Percentiles rank a stretch among this genome's conserved stretches.
These are phyloP conservation scores for Sugiyamaella castrensis DNA, from an alignment of 1,139 yeast genomes.

Conservation along the genomic window DNA sequence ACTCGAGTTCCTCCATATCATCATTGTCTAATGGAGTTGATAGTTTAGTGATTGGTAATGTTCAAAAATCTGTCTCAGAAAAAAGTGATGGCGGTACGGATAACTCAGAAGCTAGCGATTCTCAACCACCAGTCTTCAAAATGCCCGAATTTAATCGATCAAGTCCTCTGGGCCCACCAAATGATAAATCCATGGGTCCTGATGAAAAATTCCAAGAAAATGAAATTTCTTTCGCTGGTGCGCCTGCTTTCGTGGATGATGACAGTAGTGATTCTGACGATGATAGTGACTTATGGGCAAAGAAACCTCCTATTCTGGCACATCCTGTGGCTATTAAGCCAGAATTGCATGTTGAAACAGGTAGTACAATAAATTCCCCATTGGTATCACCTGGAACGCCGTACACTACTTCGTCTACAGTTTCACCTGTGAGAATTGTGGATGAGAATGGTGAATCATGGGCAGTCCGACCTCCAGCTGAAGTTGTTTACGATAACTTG, in stretches of 20 bases:
- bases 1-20: constrained; percentile 1
- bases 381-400: constrained; percentile 20
- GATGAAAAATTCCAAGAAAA: constrained; percentile 63
- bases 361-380: constrained; percentile 8
- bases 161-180: constrained; percentile 11
- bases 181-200: constrained; percentile 13
- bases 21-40: background rate
- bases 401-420: constrained; percentile 27
- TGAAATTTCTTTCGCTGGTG: constrained; percentile 67
- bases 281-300: constrained; percentile 63
- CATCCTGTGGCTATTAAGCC: constrained; percentile 17
- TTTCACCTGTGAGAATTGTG: constrained; percentile 30
- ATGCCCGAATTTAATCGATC: constrained; percentile 13
- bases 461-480: constrained; percentile 91
- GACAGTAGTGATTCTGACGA: constrained; percentile 43
- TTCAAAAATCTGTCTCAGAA: constrained; percentile 2
- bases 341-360: constrained; percentile 24
- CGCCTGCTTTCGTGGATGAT: constrained; percentile 52
- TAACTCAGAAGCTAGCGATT: background rate
- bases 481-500: constrained; percentile 84
- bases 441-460: constrained; percentile 35
- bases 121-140: constrained; percentile 14
- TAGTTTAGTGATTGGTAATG: background rate
- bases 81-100: background rate
- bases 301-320: constrained; percentile 38